Evolutionary conservation across 2,329 filamentous ascomycete genomes (phyloP).

Genomic region (Fusarium circinatum): DNA sequence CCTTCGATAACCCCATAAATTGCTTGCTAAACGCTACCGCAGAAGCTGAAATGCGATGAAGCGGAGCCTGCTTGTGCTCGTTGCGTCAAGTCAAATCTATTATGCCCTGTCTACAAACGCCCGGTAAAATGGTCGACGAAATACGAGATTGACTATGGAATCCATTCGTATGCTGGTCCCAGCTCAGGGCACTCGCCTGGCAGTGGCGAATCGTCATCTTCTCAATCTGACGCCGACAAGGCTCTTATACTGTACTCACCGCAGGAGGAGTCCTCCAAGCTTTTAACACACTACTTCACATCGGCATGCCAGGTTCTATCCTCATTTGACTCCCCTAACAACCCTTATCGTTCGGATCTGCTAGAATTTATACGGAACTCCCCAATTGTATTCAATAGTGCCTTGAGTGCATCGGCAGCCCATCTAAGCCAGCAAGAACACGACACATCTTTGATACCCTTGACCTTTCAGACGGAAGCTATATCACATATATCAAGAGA

Average conservation of each 20-base stretch:
- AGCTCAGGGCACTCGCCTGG: background rate
- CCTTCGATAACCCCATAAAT: accelerated
- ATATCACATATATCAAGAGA: conserved; percentile 16
- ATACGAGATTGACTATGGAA: conserved; percentile 17
- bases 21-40: background rate
- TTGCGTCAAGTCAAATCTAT: conserved; percentile 19
- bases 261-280: background rate
- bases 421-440: conserved; percentile 18
- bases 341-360: conserved; percentile 30
- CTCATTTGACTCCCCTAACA: conserved; percentile 15
- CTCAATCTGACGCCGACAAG: background rate
- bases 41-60: conserved; percentile 38
- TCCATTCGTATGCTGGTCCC: background rate
- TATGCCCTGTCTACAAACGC: conserved; percentile 28
- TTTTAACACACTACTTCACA: conserved; percentile 22
- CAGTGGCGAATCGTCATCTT: background rate
- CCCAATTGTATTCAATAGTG: conserved; percentile 10
- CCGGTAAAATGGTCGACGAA: conserved; percentile 37
- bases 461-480: conserved; percentile 25
- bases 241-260: background rate
- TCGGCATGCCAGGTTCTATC: conserved; percentile 20
- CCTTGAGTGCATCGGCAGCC: conserved; percentile 30
- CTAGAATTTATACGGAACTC: conserved; percentile 16
- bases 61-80: conserved; percentile 18
- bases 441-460: background rate